A percentile compares a stretch with the other conserved stretches of the same genome.
These are phyloP conservation scores for Ehretia macrophylla DNA, from an alignment of 257 asterid genomes.

Conservation along the genomic window DNA sequence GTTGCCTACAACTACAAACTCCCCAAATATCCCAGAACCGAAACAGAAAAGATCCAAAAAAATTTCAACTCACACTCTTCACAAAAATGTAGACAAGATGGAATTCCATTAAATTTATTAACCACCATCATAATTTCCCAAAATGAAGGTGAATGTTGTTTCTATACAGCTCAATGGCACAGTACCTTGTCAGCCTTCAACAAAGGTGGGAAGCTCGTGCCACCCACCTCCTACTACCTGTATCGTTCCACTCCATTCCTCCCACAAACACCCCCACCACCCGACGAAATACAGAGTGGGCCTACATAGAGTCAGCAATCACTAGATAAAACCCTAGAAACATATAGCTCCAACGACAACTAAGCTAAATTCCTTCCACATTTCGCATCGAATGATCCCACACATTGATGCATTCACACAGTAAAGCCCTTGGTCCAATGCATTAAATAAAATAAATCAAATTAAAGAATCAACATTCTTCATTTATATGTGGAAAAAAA, in stretches of 20 bases:
- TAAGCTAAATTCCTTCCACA: slow-evolving; percentile 1
- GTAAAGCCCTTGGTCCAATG: neutral
- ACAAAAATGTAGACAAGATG: neutral
- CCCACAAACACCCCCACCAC: no score
- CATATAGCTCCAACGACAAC: neutral
- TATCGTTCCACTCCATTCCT: no score
- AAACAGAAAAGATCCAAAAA: neutral
- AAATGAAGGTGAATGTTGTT: neutral
- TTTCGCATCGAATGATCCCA: neutral
- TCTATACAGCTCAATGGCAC: no score
- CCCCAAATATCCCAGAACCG: neutral
- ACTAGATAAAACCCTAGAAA: neutral
- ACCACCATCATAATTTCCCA: neutral
- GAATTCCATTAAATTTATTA: no score
- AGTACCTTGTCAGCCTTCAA: no score
- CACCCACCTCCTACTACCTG: neutral
- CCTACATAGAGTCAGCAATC: neutral
- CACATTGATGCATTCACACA: neutral
- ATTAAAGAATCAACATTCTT: neutral
- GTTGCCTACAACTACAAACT: neutral
- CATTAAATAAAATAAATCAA: neutral
- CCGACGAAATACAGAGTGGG: neutral
- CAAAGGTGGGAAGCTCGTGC: no score
- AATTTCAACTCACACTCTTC: neutral
- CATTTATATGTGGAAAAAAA: neutral